Conservation (phyloP, 177 flowering plant species). For the Vitis hybrid region DNA sequence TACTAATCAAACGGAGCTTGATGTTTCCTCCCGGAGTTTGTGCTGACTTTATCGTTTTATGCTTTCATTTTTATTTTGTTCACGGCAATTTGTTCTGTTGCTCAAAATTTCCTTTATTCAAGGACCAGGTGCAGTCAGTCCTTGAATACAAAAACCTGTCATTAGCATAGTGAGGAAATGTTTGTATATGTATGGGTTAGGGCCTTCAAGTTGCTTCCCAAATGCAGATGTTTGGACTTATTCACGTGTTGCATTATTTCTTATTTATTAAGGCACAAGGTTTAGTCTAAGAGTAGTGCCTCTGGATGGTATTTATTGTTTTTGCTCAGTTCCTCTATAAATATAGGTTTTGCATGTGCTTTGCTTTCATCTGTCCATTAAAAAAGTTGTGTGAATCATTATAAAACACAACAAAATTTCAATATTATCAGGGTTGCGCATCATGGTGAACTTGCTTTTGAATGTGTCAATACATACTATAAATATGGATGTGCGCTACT, state of each 20-base stretch:
- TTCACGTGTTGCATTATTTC: too few relatives aligned
- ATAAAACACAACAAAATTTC: background rate
- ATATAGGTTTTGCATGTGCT: background rate
- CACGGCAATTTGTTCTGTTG: background rate
- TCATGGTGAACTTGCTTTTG: constrained; percentile 85
- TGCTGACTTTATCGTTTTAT: background rate
- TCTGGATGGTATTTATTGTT: too few relatives aligned
- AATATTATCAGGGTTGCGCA: constrained; percentile 62
- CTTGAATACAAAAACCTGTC: too few relatives aligned
- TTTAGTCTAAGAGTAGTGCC: too few relatives aligned
- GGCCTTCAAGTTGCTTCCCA: too few relatives aligned
- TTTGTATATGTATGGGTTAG: too few relatives aligned
- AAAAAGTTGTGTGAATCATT: background rate
- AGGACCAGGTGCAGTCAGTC: background rate
- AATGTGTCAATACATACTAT: constrained; percentile 73
- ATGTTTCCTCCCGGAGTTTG: background rate
- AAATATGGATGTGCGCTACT: constrained; percentile 87
- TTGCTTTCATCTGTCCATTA: background rate
- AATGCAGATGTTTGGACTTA: too few relatives aligned
- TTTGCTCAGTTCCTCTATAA: too few relatives aligned
- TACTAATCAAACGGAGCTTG: background rate
- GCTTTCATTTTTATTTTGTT: background rate
- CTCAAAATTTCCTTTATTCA: background rate
- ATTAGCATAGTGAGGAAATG: too few relatives aligned
- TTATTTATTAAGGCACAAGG: too few relatives aligned